phyloP scores from a whole-genome alignment of 2,329 filamentous ascomycete genomes.

The Chaetomiaceae sp. region DNA sequence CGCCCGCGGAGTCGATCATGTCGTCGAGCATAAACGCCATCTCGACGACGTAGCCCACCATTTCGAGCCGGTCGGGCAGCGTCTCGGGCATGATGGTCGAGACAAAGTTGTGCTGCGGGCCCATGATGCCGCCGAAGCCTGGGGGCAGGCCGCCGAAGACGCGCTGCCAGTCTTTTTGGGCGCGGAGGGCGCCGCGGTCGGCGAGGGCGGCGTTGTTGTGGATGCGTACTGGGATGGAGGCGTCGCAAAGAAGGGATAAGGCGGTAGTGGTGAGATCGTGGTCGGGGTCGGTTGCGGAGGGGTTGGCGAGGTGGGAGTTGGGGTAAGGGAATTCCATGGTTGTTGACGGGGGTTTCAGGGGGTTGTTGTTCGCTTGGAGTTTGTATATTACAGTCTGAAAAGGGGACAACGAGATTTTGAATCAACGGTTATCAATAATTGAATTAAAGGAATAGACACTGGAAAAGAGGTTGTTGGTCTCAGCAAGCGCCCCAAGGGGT shows the following conservation, averaged over 20 bases:
- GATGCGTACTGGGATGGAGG: conserved; percentile 10
- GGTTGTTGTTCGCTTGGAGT: too few species aligned
- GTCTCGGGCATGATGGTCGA: not conserved
- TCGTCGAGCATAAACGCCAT: conserved; percentile 11
- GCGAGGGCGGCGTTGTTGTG: not conserved
- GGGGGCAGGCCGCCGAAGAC: not conserved
- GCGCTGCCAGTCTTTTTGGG: conserved; percentile 12
- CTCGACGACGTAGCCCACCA: conserved; percentile 10
- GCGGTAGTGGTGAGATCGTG: too few species aligned
- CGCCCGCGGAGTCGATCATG: too few species aligned
- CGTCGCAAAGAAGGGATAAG: not conserved
- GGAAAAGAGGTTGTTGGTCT: too few species aligned
- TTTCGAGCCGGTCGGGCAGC: conserved; percentile 14
- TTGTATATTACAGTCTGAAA: too few species aligned
- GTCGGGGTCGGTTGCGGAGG: not conserved
- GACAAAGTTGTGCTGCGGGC: conserved; percentile 1
- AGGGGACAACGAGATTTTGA: too few species aligned
- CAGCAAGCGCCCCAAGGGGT: too few species aligned
- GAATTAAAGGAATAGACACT: too few species aligned
- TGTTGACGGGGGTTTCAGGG: too few species aligned
- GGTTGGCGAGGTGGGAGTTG: not conserved
- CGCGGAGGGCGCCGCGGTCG: conserved; percentile 14
- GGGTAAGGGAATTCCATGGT: not conserved
- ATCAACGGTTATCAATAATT: too few species aligned
- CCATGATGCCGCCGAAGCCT: conserved; percentile 3